Evolutionary conservation across 306 rosid species (phyloP).

Genomic region (Acacia melanoxylon): DNA sequence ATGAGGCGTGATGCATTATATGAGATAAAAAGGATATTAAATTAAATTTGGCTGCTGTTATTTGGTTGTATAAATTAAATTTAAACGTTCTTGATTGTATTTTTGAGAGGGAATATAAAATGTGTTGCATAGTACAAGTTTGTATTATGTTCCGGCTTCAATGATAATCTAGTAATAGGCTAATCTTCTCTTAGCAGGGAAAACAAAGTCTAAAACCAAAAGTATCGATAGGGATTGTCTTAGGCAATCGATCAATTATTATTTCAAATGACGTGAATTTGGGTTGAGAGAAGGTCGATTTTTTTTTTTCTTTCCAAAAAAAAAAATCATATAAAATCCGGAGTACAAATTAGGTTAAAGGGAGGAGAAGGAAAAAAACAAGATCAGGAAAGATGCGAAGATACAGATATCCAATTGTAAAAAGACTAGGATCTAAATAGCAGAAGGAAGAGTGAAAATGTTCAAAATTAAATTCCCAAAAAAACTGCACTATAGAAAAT

Average conservation of each 20-base stretch:
- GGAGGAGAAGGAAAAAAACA: too few species aligned
- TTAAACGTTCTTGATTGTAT: background rate
- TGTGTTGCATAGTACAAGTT: background rate
- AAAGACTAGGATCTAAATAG: too few species aligned
- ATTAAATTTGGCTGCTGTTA: background rate
- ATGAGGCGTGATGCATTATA: constrained; percentile 33
- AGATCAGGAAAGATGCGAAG: background rate
- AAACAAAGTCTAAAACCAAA: background rate
- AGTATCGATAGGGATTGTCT: background rate
- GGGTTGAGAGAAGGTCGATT: background rate
- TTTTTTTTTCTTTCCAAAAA: background rate
- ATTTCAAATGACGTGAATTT: background rate
- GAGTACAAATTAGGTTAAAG: background rate
- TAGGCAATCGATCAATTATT: too few species aligned
- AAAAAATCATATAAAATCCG: too few species aligned
- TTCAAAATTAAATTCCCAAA: too few species aligned
- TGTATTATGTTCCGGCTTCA: background rate
- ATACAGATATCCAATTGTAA: too few species aligned
- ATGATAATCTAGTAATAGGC: background rate
- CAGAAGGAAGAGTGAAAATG: too few species aligned
- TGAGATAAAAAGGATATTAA: constrained; percentile 7
- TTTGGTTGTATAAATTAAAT: background rate
- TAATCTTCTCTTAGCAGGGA: background rate
- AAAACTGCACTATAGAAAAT: too few species aligned
- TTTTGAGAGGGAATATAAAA: background rate